Conservation (phyloP, 2,329 filamentous ascomycete genomes). For the Fonsecaea erecta region DNA sequence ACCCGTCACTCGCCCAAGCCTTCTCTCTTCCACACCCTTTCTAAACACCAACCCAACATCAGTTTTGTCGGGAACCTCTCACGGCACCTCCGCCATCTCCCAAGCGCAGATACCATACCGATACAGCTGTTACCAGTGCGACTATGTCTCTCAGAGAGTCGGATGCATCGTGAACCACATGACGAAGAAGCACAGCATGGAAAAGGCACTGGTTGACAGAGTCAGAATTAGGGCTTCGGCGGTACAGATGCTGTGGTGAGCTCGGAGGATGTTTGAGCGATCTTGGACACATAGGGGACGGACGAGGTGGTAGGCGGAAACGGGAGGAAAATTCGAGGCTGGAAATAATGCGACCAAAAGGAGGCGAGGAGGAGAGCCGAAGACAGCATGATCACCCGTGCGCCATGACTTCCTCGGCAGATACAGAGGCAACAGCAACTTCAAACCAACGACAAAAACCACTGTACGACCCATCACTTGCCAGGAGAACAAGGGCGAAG, state of each 20-base stretch:
- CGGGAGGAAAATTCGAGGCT: background rate
- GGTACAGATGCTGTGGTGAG: conserved; percentile 5
- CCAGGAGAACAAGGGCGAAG: no score
- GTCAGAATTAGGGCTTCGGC: background rate
- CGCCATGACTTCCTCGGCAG: no score
- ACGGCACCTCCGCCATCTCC: background rate
- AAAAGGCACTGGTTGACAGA: background rate
- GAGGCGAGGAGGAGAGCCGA: no score
- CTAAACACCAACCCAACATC: background rate
- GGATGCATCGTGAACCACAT: conserved; percentile 1
- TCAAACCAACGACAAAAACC: no score
- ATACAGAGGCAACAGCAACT: no score
- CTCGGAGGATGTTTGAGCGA: background rate
- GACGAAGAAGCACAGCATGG: background rate
- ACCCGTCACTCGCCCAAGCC: background rate
- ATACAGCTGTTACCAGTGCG: conserved; percentile 9
- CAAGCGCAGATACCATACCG: background rate
- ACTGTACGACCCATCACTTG: no score
- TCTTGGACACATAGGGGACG: background rate
- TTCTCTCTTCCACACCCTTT: background rate
- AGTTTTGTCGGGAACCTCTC: background rate
- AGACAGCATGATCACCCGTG: background rate
- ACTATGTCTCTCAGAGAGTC: background rate
- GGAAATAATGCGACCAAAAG: background rate
- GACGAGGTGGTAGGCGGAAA: background rate